Base-by-base conservation (phyloP, 306 rosid genomes). In the Corylus americana region DNA sequence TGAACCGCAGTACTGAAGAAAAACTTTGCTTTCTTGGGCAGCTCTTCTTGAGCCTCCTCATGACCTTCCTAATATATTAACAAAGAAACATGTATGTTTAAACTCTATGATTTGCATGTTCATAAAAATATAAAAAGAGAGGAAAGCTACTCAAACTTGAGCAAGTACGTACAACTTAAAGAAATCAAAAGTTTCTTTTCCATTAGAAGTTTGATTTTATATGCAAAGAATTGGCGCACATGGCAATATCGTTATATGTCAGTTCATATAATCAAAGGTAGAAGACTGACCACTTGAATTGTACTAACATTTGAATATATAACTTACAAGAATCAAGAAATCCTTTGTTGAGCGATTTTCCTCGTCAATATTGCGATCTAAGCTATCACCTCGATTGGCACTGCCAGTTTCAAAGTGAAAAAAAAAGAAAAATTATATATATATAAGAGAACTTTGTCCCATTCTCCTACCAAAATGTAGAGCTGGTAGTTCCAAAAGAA, bases 31-130 rank as follows among this genome's bases (percentile, higher is more conserved):
- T 96, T 96, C 73, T 96, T 93, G 55, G 98, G 91, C 72, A 93
- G 85, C 86, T 93, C 98, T 78, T 96, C 99, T 77, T 93, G 93
- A 83, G 99, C 99, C 85, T 96, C 99, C 85, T 96, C 99, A n/a
- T 96, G 99, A 76, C 89, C 93, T 84, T 93, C 99, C 99, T 96
- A 80, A 78, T 80, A 85, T 12, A 67, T 75, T 54, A 75, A 53
- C 47, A 84, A 78, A 57, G 35, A 39, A 50, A 90, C 77, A 59
- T 9, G 63, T 62, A 59, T 6, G 64, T 67, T 79, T 78, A 82
- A 83, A 69, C 78, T 77, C 67, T 54, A 73, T 50, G 50, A 27
- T 12, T 76, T 50, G 81, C 62, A 49, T 50, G 64, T 72, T 76
- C 68, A 78, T 44, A 70, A 61, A 73, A 61, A 50, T 49, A 72